phyloP scores from a whole-genome alignment of 306 rosid genomes.

The Mucuna pruriens region DNA sequence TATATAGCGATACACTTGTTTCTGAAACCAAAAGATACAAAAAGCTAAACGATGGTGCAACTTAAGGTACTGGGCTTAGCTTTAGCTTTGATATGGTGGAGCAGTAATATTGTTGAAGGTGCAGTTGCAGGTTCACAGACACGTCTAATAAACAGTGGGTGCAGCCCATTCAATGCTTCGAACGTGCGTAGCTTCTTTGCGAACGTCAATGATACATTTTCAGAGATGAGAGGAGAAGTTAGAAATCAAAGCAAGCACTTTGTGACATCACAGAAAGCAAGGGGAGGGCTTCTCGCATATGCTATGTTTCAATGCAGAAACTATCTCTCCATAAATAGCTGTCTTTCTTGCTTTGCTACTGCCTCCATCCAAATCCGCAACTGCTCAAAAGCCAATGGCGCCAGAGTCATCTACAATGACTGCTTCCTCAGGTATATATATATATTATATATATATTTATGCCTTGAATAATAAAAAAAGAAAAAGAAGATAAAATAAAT shows the following conservation, averaged over 20 bases:
- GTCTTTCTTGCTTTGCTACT: slow-evolving; percentile 48
- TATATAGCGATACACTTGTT: neutral
- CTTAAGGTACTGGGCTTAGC: neutral
- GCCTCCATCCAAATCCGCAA: slow-evolving; percentile 43
- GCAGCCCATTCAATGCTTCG: slow-evolving; percentile 56
- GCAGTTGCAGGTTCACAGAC: slow-evolving; percentile 46
- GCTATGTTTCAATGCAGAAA: slow-evolving; percentile 66
- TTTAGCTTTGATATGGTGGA: neutral
- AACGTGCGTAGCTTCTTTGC: slow-evolving; percentile 36
- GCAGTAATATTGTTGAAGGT: neutral
- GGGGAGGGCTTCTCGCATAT: slow-evolving; percentile 27
- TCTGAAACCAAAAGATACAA: neutral
- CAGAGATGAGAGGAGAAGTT: neutral
- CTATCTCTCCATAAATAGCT: slow-evolving; percentile 55
- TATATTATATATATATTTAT: too few relatives aligned
- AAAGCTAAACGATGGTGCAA: neutral
- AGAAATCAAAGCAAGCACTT: slow-evolving; percentile 42
- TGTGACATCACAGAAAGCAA: slow-evolving; percentile 52
- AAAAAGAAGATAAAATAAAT: too few relatives aligned
- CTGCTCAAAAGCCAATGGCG: slow-evolving; percentile 58
- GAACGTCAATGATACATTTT: slow-evolving; percentile 45
- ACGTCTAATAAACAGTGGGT: slow-evolving; percentile 43
- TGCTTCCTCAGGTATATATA: slow-evolving; percentile 32
- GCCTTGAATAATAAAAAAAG: too few relatives aligned
- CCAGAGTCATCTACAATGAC: slow-evolving; percentile 64